Evolutionary conservation across 2,329 filamentous ascomycete species (phyloP), one percentile per base, ranked within the genome.

Genomic region (Alternaria sp.): DNA sequence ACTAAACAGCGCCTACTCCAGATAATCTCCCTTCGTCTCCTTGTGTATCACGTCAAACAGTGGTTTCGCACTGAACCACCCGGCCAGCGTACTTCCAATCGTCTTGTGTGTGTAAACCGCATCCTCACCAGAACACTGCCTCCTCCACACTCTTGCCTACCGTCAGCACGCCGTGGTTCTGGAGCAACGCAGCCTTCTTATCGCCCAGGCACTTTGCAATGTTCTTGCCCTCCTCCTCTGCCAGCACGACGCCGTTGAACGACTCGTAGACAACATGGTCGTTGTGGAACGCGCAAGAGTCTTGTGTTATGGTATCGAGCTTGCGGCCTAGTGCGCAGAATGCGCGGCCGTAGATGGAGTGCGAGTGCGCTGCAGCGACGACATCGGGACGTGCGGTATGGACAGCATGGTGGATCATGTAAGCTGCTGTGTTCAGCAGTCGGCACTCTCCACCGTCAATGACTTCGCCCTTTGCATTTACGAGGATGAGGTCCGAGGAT

Each of bases 51-150:
- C 77, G 78, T 91, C 89, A 78, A 92, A 92, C 62, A 88, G 67
- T 14, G 90, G 89, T 78, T 88, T 88, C 5, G 87, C 90, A 67
- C 83, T 87, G 71, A 92, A 93, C 82, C 85, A 92, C 10, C 68
- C 90, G 0, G 86, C 87, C 33, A 74, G 70, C 14, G 84, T 81
- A 0, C 80, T 84, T 0, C 90, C 90, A 3, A 92, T 80, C 0
- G 85, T 83, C 76, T 88, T 86, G 68, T 85, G 87, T 0, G 90
- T 92, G 68, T 85, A 90, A 14, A 73, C 79, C 1, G 90, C 90
- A 72, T 93, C 89, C 51, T 87, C 85, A 85, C 83, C 82, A 85
- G 61, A 83, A 84, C 0, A 84, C 78, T 0, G 82, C 74, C 54
- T 83, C 83, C 57, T 85, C 83, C 37, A 85, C 78, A 1, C 79